These are phyloP conservation scores for Mucor lusitanicus DNA, from an alignment of 371 early-diverging fungal genomes.

Conservation along the genomic window DNA sequence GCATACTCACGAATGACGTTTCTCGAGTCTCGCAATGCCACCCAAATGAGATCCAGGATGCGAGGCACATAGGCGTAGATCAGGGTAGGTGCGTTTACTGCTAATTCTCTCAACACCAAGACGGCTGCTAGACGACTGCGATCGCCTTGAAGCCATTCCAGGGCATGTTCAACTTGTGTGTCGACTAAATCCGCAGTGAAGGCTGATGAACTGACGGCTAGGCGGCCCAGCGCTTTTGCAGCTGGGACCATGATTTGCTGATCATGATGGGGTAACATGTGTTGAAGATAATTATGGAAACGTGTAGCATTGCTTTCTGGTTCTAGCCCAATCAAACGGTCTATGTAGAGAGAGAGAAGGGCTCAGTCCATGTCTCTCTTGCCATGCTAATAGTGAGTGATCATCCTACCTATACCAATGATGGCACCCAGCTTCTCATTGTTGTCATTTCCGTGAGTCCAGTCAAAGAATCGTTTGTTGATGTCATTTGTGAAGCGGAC, in stretches of 20 bases:
- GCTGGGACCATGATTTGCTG: constrained; percentile 84
- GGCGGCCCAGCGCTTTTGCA: constrained; percentile 79
- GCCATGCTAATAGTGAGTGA: too few relatives aligned
- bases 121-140: constrained; percentile 87
- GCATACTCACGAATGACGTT: constrained; percentile 85
- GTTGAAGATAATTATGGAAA: constrained; percentile 86
- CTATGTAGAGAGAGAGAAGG: constrained; percentile 39
- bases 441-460: constrained; percentile 67
- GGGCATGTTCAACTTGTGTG: constrained; percentile 83
- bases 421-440: constrained; percentile 78
- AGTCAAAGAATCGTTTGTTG: constrained; percentile 74
- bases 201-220: constrained; percentile 78
- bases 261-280: constrained; percentile 81
- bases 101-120: constrained; percentile 81
- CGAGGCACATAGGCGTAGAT: constrained; percentile 85
- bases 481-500: constrained; percentile 74
- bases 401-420: constrained; percentile 71
- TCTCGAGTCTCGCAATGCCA: constrained; percentile 84
- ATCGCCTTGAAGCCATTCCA: constrained; percentile 92
- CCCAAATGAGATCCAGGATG: constrained; percentile 88
- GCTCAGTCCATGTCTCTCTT: background rate
- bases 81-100: constrained; percentile 81
- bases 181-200: constrained; percentile 86
- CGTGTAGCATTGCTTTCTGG: constrained; percentile 87
- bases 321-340: constrained; percentile 85